Percentiles rank a stretch among this genome's conserved stretches.
These are phyloP conservation scores for Fusarium annulatum DNA, from an alignment of 2,329 filamentous ascomycete species.

Conservation along the genomic window DNA sequence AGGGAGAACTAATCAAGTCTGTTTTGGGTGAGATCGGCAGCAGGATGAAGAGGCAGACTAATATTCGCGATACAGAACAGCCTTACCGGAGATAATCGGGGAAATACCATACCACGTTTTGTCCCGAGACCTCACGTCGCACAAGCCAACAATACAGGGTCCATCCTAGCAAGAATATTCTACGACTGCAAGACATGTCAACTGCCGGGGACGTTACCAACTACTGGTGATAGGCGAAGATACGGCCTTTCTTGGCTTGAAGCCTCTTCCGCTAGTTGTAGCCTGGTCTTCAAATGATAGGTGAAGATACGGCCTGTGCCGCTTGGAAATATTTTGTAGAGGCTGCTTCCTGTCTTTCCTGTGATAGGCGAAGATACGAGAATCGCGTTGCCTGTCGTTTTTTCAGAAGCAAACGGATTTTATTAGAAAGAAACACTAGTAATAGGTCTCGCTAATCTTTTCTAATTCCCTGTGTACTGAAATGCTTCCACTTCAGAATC, in stretches of 20 bases:
- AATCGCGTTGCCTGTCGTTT: rapidly evolving
- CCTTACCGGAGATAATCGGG: background rate
- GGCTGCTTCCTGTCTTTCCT: too few relatives aligned
- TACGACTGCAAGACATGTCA: background rate
- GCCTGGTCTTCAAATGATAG: background rate
- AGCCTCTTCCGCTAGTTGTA: too few relatives aligned
- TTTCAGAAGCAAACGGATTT: background rate
- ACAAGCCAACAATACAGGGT: background rate
- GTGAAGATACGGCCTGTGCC: background rate
- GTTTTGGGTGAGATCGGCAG: background rate
- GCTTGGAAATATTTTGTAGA: background rate
- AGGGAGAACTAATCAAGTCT: background rate
- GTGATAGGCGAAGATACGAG: background rate
- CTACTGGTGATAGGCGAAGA: background rate
- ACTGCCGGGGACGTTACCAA: background rate
- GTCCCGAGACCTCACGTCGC: background rate
- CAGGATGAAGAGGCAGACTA: too few relatives aligned
- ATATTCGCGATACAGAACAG: background rate
- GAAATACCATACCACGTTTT: background rate
- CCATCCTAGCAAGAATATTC: background rate
- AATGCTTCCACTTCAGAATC: background rate
- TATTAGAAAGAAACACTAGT: background rate
- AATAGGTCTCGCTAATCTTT: rapidly evolving
- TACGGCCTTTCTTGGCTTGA: background rate
- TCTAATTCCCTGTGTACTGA: too few relatives aligned